phyloP scores from a whole-genome alignment of 768 basidiomycete species.

The Xanthoconium purpureum region DNA sequence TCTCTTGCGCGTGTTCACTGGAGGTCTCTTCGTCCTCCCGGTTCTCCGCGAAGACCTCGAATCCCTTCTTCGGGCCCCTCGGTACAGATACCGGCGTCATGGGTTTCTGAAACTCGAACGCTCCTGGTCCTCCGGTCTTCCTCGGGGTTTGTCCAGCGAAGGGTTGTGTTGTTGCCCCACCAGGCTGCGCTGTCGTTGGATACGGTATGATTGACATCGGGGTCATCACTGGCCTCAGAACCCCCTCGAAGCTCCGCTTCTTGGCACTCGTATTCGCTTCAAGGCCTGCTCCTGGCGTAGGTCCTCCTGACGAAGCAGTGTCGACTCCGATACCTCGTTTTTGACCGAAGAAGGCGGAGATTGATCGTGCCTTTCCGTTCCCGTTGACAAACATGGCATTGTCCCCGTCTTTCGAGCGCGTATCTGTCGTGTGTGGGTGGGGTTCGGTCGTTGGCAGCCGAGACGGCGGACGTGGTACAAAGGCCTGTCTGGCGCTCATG shows the following conservation, averaged over 20 bases:
- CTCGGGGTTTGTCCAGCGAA: slow-evolving; percentile 19
- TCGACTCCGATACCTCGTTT: slow-evolving; percentile 10
- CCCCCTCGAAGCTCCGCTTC: slow-evolving; percentile 25
- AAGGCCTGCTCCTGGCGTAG: slow-evolving; percentile 5
- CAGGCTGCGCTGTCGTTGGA: slow-evolving; percentile 6
- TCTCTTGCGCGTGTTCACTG: not conserved
- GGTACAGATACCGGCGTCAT: slow-evolving; percentile 20
- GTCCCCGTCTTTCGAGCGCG: slow-evolving; percentile 4
- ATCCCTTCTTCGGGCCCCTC: slow-evolving; percentile 12
- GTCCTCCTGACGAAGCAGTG: not conserved
- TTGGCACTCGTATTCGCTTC: not conserved
- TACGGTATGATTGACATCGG: slow-evolving; percentile 27
- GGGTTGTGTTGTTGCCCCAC: slow-evolving; percentile 1
- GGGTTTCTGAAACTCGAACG: slow-evolving; percentile 14
- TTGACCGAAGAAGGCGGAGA: slow-evolving; percentile 22
- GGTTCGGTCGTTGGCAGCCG: slow-evolving; percentile 5
- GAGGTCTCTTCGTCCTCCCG: slow-evolving; percentile 2
- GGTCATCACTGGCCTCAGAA: slow-evolving; percentile 18
- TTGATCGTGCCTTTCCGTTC: slow-evolving; percentile 18
- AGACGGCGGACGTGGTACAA: slow-evolving; percentile 22
- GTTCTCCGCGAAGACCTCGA: not conserved
- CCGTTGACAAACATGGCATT: slow-evolving; percentile 1
- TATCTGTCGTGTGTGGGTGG: slow-evolving; percentile 1
- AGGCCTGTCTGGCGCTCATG: slow-evolving; percentile 30
- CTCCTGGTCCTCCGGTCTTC: slow-evolving; percentile 7